A percentile compares a stretch with the other conserved stretches of the same genome.
Evolutionary conservation across 495 filamentous ascomycete species (phyloP).

Genomic region (Aspergillus heteromorphus): DNA sequence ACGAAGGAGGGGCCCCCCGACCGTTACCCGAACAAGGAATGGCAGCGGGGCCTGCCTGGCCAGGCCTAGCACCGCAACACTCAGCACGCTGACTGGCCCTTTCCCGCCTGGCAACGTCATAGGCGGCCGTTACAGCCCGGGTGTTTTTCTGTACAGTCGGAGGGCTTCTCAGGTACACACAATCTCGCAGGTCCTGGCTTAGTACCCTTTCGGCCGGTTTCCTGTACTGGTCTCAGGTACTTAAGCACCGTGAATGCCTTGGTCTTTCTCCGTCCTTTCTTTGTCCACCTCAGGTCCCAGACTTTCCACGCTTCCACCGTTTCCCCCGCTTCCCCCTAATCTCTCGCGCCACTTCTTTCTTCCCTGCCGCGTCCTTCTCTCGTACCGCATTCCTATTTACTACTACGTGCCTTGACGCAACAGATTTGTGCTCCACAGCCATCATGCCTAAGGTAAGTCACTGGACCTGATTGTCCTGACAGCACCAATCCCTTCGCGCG

Average conservation of each 20-base stretch:
- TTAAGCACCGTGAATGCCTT: background rate
- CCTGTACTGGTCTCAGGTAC: background rate
- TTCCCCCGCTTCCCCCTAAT: too few relatives aligned
- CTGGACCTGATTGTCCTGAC: too few relatives aligned
- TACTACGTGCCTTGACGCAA: too few relatives aligned
- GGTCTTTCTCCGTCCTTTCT: background rate
- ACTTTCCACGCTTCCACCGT: too few relatives aligned
- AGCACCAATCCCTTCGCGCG: background rate
- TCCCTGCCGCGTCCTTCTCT: background rate
- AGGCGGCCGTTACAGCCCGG: background rate
- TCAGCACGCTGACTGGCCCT: background rate
- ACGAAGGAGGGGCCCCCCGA: constrained; percentile 5
- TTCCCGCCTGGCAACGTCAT: background rate
- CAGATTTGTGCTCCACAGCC: constrained; percentile 4
- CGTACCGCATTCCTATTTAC: too few relatives aligned
- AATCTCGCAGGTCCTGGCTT: background rate
- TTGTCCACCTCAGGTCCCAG: background rate
- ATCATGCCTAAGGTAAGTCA: constrained; percentile 44
- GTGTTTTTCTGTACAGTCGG: background rate
- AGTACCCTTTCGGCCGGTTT: background rate
- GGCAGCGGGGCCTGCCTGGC: constrained; percentile 6
- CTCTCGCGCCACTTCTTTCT: background rate
- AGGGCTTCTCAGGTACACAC: too few relatives aligned
- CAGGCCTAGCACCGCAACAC: constrained; percentile 5
- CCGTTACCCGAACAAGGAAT: constrained; percentile 9